Base-by-base conservation (phyloP, 176 grass and related monocot species). In the Cenchrus fungigraminus region DNA sequence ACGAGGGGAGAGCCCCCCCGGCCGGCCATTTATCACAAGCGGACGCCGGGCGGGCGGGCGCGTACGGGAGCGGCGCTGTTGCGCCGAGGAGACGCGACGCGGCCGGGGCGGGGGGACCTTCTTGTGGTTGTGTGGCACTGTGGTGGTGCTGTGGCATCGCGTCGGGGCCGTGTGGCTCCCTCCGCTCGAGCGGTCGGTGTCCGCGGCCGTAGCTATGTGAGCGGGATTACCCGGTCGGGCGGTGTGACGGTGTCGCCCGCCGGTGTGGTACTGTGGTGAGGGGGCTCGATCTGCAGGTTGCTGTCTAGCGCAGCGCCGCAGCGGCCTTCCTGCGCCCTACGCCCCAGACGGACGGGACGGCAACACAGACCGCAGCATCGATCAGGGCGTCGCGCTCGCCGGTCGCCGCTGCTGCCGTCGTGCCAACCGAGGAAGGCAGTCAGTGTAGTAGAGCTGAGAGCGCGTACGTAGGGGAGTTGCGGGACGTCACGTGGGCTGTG, bases 191-290 rank as follows among this genome's bases (percentile, higher is more conserved):
- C 6, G 15, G 14, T 17, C 1, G 13, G 14, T 13, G 52, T 4
- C 53, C 6, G 63, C 57, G 47, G 71, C 54, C 71, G 51, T 58
- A 76, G 79, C 71, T 12, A 60, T 53, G 52, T 71, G 59, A 40
- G 37, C 37, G 63, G 43, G 77, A 65, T 80, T 20, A 44, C 64
- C 57, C 42, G 74, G 79, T 82, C 79, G 44, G 63, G 16, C 1
- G 69, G 22, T 52, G 47, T 51, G 31, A 32, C 31, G 31, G 31
- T 32, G 31, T 32, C 31, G 31, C 31, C 31, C 31, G 31, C 31
- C 31, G 31, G 31, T 32, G 31, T 32, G 31, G 31, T 32, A 32
- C 31, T 32, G 31, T 32, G 0, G 59, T 7, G n/a, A 10, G n/a
- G 5, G 7, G 13, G 3, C 6, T 19, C 15, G 15, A 4, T 5